Evolutionary conservation across 129 eudicot genomes (phyloP).

Genomic region (Flaveria ramosissima): DNA sequence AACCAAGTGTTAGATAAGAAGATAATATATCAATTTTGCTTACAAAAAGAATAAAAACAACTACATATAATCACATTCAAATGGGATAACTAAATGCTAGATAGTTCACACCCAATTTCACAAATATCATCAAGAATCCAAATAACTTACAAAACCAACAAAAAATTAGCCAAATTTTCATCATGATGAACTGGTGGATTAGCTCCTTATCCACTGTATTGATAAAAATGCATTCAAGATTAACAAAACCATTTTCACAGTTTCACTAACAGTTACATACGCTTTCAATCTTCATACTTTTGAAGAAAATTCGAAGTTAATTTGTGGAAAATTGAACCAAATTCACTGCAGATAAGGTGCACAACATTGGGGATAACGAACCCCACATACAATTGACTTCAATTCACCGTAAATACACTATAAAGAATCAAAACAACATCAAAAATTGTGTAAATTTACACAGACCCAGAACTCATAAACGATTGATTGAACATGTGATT

Average conservation of each 20-base stretch:
- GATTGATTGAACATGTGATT: not conserved
- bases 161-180: not conserved
- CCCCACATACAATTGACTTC: conserved; percentile 11
- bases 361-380: conserved; percentile 19
- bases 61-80: conserved; percentile 15
- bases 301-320: not conserved
- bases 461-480: conserved; percentile 8
- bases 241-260: conserved; percentile 3
- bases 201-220: no score
- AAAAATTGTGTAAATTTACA: not conserved
- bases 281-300: not conserved
- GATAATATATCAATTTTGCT: conserved; percentile 5
- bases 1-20: not conserved
- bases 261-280: no score
- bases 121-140: conserved; percentile 17
- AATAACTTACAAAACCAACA: conserved; percentile 7
- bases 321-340: not conserved
- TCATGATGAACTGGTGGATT: not conserved
- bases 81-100: conserved; percentile 12
- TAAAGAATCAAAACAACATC: conserved; percentile 18
- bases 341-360: not conserved
- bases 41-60: not conserved
- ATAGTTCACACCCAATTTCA: not conserved
- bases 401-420: not conserved
- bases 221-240: not conserved